Conservation (phyloP, 2,329 filamentous ascomycete species). For the Chrysosporium keratinophilum region DNA sequence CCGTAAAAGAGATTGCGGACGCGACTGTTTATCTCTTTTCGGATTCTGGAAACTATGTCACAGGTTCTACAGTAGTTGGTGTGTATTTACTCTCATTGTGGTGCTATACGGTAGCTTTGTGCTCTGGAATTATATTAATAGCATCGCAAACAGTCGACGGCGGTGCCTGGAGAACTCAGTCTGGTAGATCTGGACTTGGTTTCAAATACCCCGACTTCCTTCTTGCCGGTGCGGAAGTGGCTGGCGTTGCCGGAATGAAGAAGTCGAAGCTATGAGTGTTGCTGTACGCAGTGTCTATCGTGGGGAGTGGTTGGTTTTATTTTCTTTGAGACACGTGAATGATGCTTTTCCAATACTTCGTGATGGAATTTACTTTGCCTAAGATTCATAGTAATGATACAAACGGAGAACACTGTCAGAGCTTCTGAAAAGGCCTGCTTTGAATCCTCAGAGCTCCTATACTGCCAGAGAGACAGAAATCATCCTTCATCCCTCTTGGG, state of each 20-base stretch:
- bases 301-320: not conserved
- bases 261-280: constrained; percentile 43
- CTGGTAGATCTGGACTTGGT: constrained; percentile 23
- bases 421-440: no score
- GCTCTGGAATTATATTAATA: not conserved
- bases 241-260: constrained; percentile 50
- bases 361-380: no score
- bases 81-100: constrained; percentile 18
- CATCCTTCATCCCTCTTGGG: no score
- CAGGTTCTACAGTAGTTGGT: constrained; percentile 65
- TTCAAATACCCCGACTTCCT: constrained; percentile 51
- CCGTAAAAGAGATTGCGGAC: constrained; percentile 80
- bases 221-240: constrained; percentile 43
- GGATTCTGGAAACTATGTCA: constrained; percentile 76
- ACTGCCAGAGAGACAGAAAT: no score
- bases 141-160: constrained; percentile 28
- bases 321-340: not conserved
- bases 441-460: no score
- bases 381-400: no score
- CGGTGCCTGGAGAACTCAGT: constrained; percentile 32
- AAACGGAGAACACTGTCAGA: no score
- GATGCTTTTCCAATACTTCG: no score
- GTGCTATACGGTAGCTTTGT: not conserved
- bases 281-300: not conserved
- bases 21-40: constrained; percentile 83